Conservation (phyloP, 2,329 filamentous ascomycete species). For the Penicillium oxalicum region DNA sequence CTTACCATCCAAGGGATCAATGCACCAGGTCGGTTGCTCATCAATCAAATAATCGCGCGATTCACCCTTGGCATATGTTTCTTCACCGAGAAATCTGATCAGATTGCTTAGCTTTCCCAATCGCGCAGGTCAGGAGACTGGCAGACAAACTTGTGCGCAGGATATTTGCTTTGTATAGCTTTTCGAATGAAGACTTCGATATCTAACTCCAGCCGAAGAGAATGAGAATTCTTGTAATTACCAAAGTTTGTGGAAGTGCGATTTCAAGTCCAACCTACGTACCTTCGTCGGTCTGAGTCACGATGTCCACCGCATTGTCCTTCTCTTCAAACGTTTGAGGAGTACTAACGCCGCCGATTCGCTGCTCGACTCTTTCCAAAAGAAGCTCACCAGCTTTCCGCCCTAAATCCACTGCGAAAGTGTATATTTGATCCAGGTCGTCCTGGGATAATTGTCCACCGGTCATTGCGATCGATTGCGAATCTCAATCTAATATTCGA, state of each 20-base stretch:
- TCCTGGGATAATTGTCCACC: conserved; percentile 19
- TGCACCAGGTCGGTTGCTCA: conserved; percentile 62
- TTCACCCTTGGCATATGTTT: conserved; percentile 63
- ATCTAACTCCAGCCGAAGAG: conserved; percentile 43
- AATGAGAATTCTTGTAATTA: neutral
- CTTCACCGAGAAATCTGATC: conserved; percentile 67
- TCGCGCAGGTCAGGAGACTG: no score
- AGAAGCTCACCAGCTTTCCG: conserved; percentile 65
- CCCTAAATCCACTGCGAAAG: conserved; percentile 64
- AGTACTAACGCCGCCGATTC: conserved; percentile 41
- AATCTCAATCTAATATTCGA: no score
- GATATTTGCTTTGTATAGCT: conserved; percentile 56
- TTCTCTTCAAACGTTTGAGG: conserved; percentile 54
- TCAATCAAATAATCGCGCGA: conserved; percentile 64
- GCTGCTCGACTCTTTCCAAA: conserved; percentile 56
- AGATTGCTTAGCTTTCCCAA: neutral
- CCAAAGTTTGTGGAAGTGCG: neutral
- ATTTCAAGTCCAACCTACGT: neutral
- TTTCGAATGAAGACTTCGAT: conserved; percentile 65
- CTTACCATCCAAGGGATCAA: conserved; percentile 67
- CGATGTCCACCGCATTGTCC: conserved; percentile 69
- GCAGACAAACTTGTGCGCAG: conserved; percentile 55
- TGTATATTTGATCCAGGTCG: conserved; percentile 61
- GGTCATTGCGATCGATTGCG: conserved; percentile 14
- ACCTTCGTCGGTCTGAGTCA: conserved; percentile 72